Evolutionary conservation across 1,139 yeast species (phyloP), one percentile per base, ranked within the genome.

Genomic region (Lodderomyces parapsilosis): DNA sequence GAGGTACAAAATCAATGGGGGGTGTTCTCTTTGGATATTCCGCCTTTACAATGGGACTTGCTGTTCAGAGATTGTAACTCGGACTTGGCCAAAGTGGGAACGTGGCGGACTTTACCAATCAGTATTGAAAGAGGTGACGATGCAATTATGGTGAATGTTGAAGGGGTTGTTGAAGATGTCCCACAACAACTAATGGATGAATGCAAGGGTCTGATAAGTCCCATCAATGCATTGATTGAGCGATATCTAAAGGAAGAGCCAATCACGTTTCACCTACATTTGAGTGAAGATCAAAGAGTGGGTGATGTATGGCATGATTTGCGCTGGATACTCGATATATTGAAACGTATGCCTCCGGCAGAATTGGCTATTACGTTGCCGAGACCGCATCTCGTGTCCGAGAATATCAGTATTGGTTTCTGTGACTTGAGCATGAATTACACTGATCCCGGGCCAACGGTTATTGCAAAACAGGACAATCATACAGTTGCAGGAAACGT

Each of bases 11-110:
- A 49, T 15, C 49, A 48, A 6, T 49, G 54, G 11, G 63, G 66
- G 1, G 37, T n/a, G n/a, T n/a, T 64, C n/a, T 46, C 48, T 2
- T 49, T 60, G 14, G 43, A 45, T 2, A 38, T 66, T 1, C 55
- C 48, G 1, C 23, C 54, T 3, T 55, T 65, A 13, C 52, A 56
- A 33, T 65, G 71, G 71, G 58, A 59, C 39, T 39, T 67, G 2
- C 49, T 56, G 11, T 41, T 68, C 5, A 51, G 54, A 23, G 65
- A 59, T 45, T 66, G 72, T 49, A 42, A 54, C 10, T 36, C 40
- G 2, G 37, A 53, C 1, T 52, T 56, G 15, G 48, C 56, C 6
- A 48, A 48, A 17, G 46, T 66, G 6, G 71, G 71, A 1, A 28
- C 45, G 2, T 63, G 68, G 66, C 34, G 39, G 20, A 57, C 61